Percentiles rank a stretch among this genome's conserved stretches.
Conservation (phyloP, 768 basidiomycete species). For the Clavaria fumosa region DNA sequence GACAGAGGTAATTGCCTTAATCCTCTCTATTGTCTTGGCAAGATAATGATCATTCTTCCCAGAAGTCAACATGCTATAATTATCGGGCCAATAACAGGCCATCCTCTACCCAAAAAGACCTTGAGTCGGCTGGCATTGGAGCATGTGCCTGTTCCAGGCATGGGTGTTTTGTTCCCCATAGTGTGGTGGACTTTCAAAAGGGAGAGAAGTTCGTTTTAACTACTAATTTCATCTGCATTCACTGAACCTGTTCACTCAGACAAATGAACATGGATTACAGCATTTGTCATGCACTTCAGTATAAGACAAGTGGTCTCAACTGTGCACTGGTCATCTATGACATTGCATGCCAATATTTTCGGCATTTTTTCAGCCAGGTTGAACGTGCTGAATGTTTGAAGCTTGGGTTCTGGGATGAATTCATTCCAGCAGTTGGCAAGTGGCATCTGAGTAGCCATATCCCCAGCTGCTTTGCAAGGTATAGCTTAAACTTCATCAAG, state of each 20-base stretch:
- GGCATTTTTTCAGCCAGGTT: conserved; percentile 11
- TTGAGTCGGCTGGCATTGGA: conserved; percentile 17
- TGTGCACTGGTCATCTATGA: conserved; percentile 15
- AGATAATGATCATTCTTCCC: conserved; percentile 4
- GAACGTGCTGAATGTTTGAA: conserved; percentile 3
- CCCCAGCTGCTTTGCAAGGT: conserved; percentile 8
- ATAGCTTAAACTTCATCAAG: conserved; percentile 16
- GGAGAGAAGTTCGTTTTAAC: conserved; percentile 15
- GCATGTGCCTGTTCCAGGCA: conserved; percentile 19
- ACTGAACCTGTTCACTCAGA: conserved; percentile 6
- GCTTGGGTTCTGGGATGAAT: conserved; percentile 2
- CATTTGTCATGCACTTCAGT: conserved; percentile 11
- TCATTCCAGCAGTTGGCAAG: conserved; percentile 7
- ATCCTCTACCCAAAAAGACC: conserved; percentile 8
- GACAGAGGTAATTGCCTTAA: conserved; percentile 1
- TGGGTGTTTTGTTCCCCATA: conserved; percentile 18
- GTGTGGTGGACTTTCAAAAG: conserved; percentile 18
- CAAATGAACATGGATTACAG: conserved; percentile 19
- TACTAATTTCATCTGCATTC: conserved; percentile 1
- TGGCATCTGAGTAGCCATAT: conserved; percentile 12
- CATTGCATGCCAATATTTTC: conserved; percentile 16
- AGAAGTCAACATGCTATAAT: conserved; percentile 11
- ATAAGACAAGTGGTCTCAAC: background rate
- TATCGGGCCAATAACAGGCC: conserved; percentile 12
- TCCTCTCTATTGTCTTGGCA: background rate